phyloP scores from a whole-genome alignment of 805 yeast species.

The Metschnikowia chrysomelidarum region DNA sequence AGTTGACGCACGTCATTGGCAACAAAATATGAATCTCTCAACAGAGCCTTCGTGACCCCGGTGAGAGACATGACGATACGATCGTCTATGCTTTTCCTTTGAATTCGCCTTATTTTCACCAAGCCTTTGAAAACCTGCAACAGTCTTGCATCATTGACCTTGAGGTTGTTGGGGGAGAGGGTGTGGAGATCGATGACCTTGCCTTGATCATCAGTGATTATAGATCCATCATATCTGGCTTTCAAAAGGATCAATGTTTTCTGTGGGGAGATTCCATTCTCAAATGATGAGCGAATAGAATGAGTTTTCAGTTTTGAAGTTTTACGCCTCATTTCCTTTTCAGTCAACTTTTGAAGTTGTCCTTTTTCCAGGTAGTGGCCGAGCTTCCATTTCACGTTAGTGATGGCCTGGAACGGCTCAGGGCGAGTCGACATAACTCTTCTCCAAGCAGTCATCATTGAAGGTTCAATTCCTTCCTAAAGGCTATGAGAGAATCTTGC shows the following conservation, averaged over 20 bases:
- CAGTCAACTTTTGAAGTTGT: conserved; percentile 21
- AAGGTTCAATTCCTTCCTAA: too few relatives aligned
- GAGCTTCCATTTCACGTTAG: conserved; percentile 21
- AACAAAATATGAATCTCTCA: conserved; percentile 57
- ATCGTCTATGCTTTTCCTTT: conserved; percentile 35
- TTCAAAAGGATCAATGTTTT: conserved; percentile 29
- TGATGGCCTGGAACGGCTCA: conserved; percentile 2
- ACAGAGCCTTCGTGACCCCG: conserved; percentile 57
- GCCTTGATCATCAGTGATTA: conserved; percentile 27
- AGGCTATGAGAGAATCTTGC: too few relatives aligned
- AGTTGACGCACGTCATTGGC: conserved; percentile 53
- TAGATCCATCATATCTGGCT: conserved; percentile 28
- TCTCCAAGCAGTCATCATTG: conserved; percentile 4
- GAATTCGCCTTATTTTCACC: conserved; percentile 23
- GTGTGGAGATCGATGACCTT: conserved; percentile 23
- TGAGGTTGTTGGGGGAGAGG: conserved; percentile 26
- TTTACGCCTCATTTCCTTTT: conserved; percentile 16
- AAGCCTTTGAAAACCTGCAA: conserved; percentile 29
- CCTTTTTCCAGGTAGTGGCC: conserved; percentile 31
- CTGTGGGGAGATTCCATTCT: conserved; percentile 12
- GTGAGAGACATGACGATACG: conserved; percentile 51
- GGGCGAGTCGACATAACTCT: conserved; percentile 1
- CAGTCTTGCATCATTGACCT: conserved; percentile 21
- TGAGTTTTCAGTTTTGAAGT: conserved; percentile 6
- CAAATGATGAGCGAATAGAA: conserved; percentile 3